These are phyloP conservation scores for Trametes coccinea DNA, from an alignment of 768 basidiomycete genomes.

Conservation along the genomic window DNA sequence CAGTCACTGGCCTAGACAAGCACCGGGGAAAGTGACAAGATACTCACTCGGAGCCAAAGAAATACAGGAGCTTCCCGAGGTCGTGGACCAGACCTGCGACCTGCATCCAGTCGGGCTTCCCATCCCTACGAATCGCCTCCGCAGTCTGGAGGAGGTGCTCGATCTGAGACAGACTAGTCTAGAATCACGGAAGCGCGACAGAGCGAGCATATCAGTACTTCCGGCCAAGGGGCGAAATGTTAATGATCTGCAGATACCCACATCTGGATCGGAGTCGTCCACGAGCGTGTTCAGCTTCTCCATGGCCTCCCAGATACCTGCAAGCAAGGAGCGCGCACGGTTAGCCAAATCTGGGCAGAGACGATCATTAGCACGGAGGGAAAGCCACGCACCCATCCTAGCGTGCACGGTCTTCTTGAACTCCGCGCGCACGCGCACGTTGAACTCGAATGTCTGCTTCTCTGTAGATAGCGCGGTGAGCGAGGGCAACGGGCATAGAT, in stretches of 20 bases:
- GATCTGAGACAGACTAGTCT: slow-evolving; percentile 82
- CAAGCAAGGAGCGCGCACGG: neutral
- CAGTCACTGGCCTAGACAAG: neutral
- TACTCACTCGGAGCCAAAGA: slow-evolving; percentile 70
- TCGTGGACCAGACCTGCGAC: slow-evolving; percentile 86
- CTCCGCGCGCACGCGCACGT: slow-evolving; percentile 72
- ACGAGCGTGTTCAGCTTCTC: slow-evolving; percentile 84
- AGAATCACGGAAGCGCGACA: slow-evolving; percentile 5
- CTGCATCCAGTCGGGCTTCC: slow-evolving; percentile 93
- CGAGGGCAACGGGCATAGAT: neutral
- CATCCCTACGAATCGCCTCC: slow-evolving; percentile 84
- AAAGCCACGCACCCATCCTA: slow-evolving; percentile 55
- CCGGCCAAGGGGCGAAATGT: neutral
- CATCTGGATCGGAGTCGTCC: slow-evolving; percentile 91
- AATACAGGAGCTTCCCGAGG: slow-evolving; percentile 81
- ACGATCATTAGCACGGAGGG: neutral
- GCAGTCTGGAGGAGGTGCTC: slow-evolving; percentile 90
- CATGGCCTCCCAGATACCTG: slow-evolving; percentile 77
- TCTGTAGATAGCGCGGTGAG: slow-evolving; percentile 41
- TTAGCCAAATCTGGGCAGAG: neutral
- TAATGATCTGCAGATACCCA: slow-evolving; percentile 31
- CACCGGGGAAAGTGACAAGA: neutral
- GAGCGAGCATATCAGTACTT: neutral
- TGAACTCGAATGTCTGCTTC: slow-evolving; percentile 87
- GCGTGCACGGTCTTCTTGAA: slow-evolving; percentile 68